Evolutionary conservation across 148 eudicot genomes (phyloP), one percentile per base, ranked within the genome.

Genomic region (Chenopodium formosanum): DNA sequence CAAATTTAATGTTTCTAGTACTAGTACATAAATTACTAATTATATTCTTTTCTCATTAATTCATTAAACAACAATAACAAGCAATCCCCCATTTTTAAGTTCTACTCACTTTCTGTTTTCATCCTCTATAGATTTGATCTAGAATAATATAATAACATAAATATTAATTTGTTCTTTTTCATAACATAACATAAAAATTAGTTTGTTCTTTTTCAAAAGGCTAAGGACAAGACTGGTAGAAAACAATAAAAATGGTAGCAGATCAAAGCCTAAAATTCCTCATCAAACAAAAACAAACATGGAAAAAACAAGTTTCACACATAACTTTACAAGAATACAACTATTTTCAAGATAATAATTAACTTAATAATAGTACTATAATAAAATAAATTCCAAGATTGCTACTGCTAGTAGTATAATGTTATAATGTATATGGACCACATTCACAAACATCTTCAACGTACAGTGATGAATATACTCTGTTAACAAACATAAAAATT

Each of bases 381-480:
- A 56, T 2, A 17, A 56, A 14, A 56, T 17, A 73, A 60, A 70
- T 60, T 77, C 67, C 78, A 58, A 80, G 25, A 74, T 69, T 48
- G 62, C 71, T 47, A 40, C 44, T 40, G 44, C 44, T 40, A 40
- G 44, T 40, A 40, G 44, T 40, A 79, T 79, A 32, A 70, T 56
- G 62, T 17, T 12, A 62, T 62, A 62, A 20, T 62, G 66, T 12
- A 60, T 12, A 60, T 60, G 65, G 65, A 60, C 65, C 65, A 60
- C 65, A 74, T 75, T 47, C 53, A 70, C 40, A 75, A 46, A 25
- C 56, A 79, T 69, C 47, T 52, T 78, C 84, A 71, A 29, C 79
- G 66, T 25, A 76, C 48, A 79, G 62, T 63, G 82, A 88, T 76
- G 97, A 90, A 86, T 86, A 88, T 92, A 83, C 92, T 88, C 94